Conservation (phyloP, 805 yeast species). For the Blastobotrys mokoenaii region DNA sequence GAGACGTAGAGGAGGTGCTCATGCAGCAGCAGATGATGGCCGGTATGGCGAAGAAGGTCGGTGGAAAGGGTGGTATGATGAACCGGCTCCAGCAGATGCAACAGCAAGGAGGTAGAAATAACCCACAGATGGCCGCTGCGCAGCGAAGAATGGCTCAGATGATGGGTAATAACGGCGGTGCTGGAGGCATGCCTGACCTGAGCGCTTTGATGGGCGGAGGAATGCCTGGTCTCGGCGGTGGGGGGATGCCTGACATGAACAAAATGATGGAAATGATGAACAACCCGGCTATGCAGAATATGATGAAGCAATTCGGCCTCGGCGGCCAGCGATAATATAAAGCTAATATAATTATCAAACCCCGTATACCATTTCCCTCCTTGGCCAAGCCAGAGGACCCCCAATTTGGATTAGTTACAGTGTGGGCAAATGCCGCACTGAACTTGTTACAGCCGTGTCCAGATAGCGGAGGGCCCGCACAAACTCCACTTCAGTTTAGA, state of each 20-base stretch:
- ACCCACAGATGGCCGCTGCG: slow-evolving; percentile 37
- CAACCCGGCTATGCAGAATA: slow-evolving; percentile 41
- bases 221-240: slow-evolving; percentile 34
- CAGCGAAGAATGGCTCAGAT: slow-evolving; percentile 38
- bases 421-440: too few relatives aligned
- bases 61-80: slow-evolving; percentile 47
- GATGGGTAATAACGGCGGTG: slow-evolving; percentile 44
- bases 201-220: slow-evolving; percentile 46
- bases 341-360: too few relatives aligned
- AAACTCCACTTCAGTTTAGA: too few relatives aligned
- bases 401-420: too few relatives aligned
- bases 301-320: slow-evolving; percentile 43
- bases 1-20: slow-evolving; percentile 87
- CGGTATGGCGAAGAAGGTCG: slow-evolving; percentile 70
- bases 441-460: too few relatives aligned
- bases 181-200: slow-evolving; percentile 40
- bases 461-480: too few relatives aligned
- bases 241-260: slow-evolving; percentile 63
- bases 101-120: slow-evolving; percentile 24
- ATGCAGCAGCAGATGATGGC: slow-evolving; percentile 93
- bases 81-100: slow-evolving; percentile 31
- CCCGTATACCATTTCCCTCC: too few relatives aligned
- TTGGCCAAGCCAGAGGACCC: too few relatives aligned
- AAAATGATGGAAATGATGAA: slow-evolving; percentile 54
- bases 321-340: slow-evolving; percentile 3